Conservation (phyloP, 2,329 filamentous ascomycete species). For the Eurotiales sp. region DNA sequence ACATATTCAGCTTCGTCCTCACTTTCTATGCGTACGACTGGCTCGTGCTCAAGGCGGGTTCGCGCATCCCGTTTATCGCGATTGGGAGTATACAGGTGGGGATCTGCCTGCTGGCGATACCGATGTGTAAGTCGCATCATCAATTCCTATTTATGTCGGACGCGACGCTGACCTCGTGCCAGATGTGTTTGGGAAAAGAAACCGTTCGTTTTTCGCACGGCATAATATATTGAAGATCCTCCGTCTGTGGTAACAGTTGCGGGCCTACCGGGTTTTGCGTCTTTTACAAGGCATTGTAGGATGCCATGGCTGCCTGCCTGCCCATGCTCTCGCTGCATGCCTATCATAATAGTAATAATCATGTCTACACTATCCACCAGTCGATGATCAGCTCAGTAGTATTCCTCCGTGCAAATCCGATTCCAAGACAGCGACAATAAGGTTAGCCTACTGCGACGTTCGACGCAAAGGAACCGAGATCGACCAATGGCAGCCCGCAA, state of each 20-base stretch:
- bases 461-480: neutral
- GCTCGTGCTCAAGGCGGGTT: slow-evolving; percentile 60
- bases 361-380: no score
- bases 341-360: no score
- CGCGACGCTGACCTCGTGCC: slow-evolving; percentile 1
- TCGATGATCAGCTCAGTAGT: no score
- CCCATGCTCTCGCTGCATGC: no score
- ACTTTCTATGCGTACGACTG: slow-evolving; percentile 83
- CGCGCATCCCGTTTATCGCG: slow-evolving; percentile 58
- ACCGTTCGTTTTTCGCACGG: slow-evolving; percentile 70
- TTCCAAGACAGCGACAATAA: neutral
- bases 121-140: slow-evolving; percentile 64
- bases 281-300: no score
- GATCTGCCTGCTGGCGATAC: slow-evolving; percentile 70
- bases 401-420: neutral
- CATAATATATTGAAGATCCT: slow-evolving; percentile 63
- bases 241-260: slow-evolving; percentile 29
- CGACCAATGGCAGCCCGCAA: slow-evolving; percentile 4
- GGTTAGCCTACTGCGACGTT: slow-evolving; percentile 3
- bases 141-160: no score
- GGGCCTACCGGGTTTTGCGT: no score
- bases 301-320: no score
- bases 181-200: slow-evolving; percentile 77
- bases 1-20: slow-evolving; percentile 82
- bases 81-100: slow-evolving; percentile 74